Percentiles rank a stretch among this genome's conserved stretches.
These are phyloP conservation scores for Ceratocystis eucalypticola DNA, from an alignment of 2,329 filamentous ascomycete genomes.

Conservation along the genomic window DNA sequence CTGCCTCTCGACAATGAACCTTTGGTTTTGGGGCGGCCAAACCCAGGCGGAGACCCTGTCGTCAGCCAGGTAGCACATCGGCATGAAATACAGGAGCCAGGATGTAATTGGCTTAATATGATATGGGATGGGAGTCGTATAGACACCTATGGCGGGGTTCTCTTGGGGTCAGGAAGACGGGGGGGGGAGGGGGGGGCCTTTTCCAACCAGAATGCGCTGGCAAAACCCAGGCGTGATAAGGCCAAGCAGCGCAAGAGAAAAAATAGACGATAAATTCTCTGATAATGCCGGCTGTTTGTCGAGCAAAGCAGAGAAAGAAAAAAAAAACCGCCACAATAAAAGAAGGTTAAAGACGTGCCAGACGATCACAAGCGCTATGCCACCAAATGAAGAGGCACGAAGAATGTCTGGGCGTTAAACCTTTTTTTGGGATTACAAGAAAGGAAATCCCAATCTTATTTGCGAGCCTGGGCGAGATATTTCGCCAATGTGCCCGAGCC, in stretches of 20 bases:
- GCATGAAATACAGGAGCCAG: background rate
- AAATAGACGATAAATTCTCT: background rate
- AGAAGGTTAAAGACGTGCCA: background rate
- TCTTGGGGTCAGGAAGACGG: background rate
- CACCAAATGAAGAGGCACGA: background rate
- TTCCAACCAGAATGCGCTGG: background rate
- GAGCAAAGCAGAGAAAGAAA: background rate
- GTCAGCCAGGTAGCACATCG: background rate
- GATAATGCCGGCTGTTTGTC: background rate
- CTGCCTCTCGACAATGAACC: no score
- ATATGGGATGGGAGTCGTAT: background rate
- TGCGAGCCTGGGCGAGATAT: no score
- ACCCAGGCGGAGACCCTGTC: background rate
- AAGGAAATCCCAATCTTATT: background rate
- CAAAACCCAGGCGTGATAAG: background rate
- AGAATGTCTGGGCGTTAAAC: background rate
- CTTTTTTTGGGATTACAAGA: background rate
- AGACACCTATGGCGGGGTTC: background rate
- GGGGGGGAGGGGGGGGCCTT: no score
- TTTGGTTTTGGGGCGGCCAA: background rate
- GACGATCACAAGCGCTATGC: constrained; percentile 4
- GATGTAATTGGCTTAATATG: background rate
- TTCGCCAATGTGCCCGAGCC: no score
- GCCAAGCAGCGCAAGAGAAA: background rate
- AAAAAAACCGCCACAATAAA: background rate